Evolutionary conservation across 345 rosid genomes (phyloP).

Genomic region (Syzygium grande): DNA sequence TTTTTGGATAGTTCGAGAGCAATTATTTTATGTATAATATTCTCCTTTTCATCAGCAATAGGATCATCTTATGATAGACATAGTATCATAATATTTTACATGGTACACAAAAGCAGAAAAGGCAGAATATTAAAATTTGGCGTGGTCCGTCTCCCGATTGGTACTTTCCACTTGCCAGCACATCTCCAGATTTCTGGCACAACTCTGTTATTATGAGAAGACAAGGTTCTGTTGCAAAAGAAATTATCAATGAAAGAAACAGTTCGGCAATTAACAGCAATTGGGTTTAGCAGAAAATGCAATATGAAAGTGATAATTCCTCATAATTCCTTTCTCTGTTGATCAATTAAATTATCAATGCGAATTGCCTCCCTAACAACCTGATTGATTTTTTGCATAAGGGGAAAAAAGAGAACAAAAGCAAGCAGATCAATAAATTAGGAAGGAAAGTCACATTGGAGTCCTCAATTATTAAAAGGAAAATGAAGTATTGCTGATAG

Average conservation of each 20-base stretch:
- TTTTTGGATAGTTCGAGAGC: neutral
- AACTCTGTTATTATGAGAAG: neutral
- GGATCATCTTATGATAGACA: neutral
- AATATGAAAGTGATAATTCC: neutral
- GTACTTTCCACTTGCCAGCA: neutral
- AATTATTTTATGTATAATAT: neutral
- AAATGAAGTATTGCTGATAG: neutral
- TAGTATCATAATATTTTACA: neutral
- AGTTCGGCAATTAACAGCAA: neutral
- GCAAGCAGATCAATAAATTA: neutral
- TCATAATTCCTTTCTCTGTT: neutral
- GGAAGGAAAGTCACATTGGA: neutral
- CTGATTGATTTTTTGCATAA: neutral
- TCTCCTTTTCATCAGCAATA: neutral
- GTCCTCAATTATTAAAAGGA: neutral
- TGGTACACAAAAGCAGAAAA: neutral
- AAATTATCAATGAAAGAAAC: neutral
- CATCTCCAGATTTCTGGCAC: neutral
- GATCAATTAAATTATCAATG: neutral
- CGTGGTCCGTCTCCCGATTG: neutral
- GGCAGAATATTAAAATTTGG: neutral
- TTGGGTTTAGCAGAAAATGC: neutral
- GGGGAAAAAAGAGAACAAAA: neutral
- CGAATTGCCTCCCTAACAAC: neutral
- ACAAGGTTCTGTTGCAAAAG: neutral